Evolutionary conservation across 2,329 filamentous ascomycete species (phyloP), one percentile per base, ranked within the genome.

Genomic region (Aspergillus oerlinghausenensis): DNA sequence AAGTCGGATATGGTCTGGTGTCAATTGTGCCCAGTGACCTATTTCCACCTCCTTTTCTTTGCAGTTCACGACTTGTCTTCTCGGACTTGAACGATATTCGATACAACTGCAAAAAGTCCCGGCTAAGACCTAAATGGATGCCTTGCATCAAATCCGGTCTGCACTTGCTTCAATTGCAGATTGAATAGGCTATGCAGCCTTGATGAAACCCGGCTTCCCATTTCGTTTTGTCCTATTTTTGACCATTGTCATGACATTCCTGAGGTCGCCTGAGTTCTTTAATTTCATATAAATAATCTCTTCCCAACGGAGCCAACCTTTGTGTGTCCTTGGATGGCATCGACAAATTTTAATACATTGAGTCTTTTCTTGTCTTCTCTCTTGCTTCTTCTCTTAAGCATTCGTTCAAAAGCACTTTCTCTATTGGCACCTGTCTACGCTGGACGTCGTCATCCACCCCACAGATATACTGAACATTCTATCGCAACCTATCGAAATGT

Each of bases 401-500:
- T 26, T 47, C 43, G 10, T 47, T 47, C 45, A 25, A 26, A 26
- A 50, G 32, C 28, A 28, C 28, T 55, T 26, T 48, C 48, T 40
- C 19, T 23, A 28, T 35, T 45, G n/a, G 26, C 23, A 23, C 38
- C 14, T 42, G 14, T n/a, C 9, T 28, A 29, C 21, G 23, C 51
- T 23, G 6, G 43, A 23, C 38, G 28, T 49, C 25, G 25, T 21
- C 28, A 52, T 23, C 7, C 45, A n/a, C 4, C 14, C 5, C 4
- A 17, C 14, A 1, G 14, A 17, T 17, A 17, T 38, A 38, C 29
- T 2, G 11, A 5, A 32, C 11, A 17, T 7, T 38, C 14, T 38
- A n/a, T 38, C 32, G 0, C 6, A 40, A 52, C n/a, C 51, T 45
- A 8, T 68, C 72, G 80, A 63, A 60, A 96, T 96, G 92, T 96